Conservation (phyloP, 192 early-diverging fungal species). For the Obelidium mucronatum region DNA sequence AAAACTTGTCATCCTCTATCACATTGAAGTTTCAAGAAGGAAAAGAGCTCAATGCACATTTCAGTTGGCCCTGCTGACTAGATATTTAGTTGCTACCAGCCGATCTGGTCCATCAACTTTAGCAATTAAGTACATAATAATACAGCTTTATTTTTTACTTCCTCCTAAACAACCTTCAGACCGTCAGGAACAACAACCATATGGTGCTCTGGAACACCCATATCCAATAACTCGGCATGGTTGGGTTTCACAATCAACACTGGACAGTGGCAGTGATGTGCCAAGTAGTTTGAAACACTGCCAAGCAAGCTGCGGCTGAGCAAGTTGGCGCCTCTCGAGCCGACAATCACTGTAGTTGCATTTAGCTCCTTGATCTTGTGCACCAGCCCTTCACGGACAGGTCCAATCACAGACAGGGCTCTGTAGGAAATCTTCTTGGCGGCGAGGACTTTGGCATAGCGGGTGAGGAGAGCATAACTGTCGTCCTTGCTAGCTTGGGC, state of each 20-base stretch:
- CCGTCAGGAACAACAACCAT: not conserved
- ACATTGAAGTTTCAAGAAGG: not conserved
- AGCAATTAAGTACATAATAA: not conserved
- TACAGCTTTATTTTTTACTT: not conserved
- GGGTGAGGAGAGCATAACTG: not conserved
- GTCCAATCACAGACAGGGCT: not conserved
- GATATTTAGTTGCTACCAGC: not conserved
- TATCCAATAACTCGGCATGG: not conserved
- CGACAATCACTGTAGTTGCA: slow-evolving; percentile 59
- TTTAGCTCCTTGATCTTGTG: slow-evolving; percentile 58
- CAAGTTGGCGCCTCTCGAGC: slow-evolving; percentile 56
- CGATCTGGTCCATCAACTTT: not conserved
- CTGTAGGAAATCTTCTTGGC: not conserved
- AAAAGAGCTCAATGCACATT: not conserved
- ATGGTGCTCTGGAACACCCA: not conserved
- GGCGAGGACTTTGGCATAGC: not conserved
- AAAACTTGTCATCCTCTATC: no score
- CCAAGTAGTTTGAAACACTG: slow-evolving; percentile 17
- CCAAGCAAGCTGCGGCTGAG: slow-evolving; percentile 43
- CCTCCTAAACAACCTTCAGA: not conserved
- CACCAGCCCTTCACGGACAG: slow-evolving; percentile 46
- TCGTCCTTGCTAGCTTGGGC: not conserved
- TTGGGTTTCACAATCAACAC: slow-evolving; percentile 29
- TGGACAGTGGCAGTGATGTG: slow-evolving; percentile 26
- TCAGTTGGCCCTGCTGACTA: not conserved